These are phyloP conservation scores for Podaxis sp. DNA, from an alignment of 768 basidiomycete genomes.

Conservation along the genomic window DNA sequence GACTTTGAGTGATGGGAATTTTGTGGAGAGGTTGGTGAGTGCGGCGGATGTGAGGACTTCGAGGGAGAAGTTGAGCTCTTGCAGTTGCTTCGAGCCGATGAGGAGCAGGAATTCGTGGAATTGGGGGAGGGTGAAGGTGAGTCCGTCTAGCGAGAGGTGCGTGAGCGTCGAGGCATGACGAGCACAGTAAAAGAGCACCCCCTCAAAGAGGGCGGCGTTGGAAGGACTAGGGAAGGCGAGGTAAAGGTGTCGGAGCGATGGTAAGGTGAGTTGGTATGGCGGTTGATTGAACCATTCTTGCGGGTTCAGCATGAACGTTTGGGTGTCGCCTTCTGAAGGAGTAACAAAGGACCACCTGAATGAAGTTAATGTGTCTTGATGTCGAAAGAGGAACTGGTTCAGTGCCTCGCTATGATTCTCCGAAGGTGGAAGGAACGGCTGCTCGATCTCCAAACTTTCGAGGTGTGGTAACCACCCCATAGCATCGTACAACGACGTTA, in stretches of 20 bases:
- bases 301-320: not conserved
- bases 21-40: conserved; percentile 8
- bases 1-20: not conserved
- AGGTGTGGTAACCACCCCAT: conserved; percentile 5
- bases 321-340: not conserved
- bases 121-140: conserved; percentile 3
- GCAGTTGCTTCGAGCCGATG: conserved; percentile 1
- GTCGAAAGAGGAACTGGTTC: conserved; percentile 7
- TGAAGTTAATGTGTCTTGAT: conserved; percentile 2
- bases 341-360: conserved; percentile 8
- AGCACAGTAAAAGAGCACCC: conserved; percentile 5
- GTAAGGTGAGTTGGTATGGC: conserved; percentile 8
- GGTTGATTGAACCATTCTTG: conserved; percentile 11
- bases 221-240: conserved; percentile 2
- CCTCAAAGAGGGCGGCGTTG: conserved; percentile 5
- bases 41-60: conserved; percentile 12
- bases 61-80: conserved; percentile 5
- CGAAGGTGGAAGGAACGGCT: conserved; percentile 5
- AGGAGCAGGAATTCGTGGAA: conserved; percentile 11
- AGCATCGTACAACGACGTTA: conserved; percentile 10
- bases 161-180: conserved; percentile 10
- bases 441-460: conserved; percentile 7
- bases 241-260: not conserved
- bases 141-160: conserved; percentile 5
- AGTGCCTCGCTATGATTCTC: conserved; percentile 5